These are phyloP conservation scores for barley (Hordeum vulgare) DNA, from an alignment of 176 grass and related monocot genomes.

Conservation along the genomic window DNA sequence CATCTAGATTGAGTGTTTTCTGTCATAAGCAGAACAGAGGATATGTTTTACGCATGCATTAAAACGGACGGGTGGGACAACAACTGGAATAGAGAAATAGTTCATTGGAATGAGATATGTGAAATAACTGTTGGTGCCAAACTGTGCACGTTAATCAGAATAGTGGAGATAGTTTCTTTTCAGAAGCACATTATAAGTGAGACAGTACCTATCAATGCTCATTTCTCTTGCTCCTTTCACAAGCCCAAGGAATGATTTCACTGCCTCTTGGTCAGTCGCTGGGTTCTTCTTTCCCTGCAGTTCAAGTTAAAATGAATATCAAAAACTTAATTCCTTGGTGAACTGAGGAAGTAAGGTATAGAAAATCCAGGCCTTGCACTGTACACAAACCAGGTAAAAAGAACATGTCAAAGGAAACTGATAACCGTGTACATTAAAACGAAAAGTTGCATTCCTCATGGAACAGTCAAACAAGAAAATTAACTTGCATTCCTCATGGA, in stretches of 20 bases:
- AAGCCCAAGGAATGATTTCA: constrained; percentile 63
- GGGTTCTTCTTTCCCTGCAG: constrained; percentile 98
- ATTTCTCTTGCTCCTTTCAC: constrained; percentile 65
- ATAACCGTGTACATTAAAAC: not conserved
- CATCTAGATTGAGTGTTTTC: constrained; percentile 4
- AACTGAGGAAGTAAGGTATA: not conserved
- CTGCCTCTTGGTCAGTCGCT: constrained; percentile 54
- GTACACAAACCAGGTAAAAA: not conserved
- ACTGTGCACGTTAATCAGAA: not conserved
- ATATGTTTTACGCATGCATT: not conserved
- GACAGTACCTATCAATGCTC: constrained; percentile 71
- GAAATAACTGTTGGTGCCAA: not conserved
- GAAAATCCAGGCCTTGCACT: not conserved
- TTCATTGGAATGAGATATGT: not conserved
- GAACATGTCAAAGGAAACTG: not conserved
- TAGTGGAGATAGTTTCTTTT: not conserved
- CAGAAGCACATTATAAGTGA: not conserved
- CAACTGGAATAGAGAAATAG: not conserved
- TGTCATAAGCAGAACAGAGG: not conserved
- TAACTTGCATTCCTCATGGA: not conserved
- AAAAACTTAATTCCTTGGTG: not conserved
- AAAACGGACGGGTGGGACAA: not conserved
- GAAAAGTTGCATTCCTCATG: not conserved
- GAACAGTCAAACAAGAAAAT: not conserved
- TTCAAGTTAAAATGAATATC: constrained; percentile 3